Conservation (phyloP, 1,139 yeast genomes). For the Cylindricascospora bacillispora region DNA sequence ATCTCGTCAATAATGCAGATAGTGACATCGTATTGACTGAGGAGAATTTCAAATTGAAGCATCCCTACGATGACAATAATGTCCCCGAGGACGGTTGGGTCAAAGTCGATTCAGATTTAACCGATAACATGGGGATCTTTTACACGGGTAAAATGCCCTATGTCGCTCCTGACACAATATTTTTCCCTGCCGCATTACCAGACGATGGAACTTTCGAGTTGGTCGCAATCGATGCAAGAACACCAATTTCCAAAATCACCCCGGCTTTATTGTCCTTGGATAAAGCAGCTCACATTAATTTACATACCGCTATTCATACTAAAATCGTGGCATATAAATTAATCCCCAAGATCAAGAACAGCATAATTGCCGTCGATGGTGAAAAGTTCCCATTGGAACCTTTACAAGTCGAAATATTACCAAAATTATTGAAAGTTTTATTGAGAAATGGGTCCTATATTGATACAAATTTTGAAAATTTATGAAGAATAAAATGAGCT, state of each 20-base stretch:
- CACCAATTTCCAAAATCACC: conserved; percentile 44
- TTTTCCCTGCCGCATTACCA: conserved; percentile 89
- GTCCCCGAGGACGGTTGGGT: conserved; percentile 60
- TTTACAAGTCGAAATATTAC: conserved; percentile 68
- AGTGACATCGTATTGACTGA: conserved; percentile 7
- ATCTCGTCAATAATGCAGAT: conserved; percentile 1
- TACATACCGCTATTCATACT: conserved; percentile 54
- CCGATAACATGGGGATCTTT: conserved; percentile 51
- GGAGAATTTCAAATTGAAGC: conserved; percentile 28
- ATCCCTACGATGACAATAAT: conserved; percentile 30
- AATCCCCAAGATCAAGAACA: conserved; percentile 45
- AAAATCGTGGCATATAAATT: conserved; percentile 68
- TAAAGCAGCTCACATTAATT: conserved; percentile 62
- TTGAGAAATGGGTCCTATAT: conserved; percentile 28
- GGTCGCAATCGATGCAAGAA: conserved; percentile 51
- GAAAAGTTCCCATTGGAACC: conserved; percentile 71
- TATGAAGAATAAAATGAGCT: too few relatives aligned
- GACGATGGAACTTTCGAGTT: conserved; percentile 81
- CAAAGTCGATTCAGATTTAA: conserved; percentile 33
- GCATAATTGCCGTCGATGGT: conserved; percentile 77
- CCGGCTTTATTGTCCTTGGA: conserved; percentile 54
- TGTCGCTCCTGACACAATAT: conserved; percentile 65
- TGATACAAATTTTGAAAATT: conserved; percentile 24
- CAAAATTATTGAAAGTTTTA: conserved; percentile 32
- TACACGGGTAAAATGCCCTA: conserved; percentile 93